Conservation (phyloP, 2,329 filamentous ascomycete genomes). For the Nothopassalora personata region DNA sequence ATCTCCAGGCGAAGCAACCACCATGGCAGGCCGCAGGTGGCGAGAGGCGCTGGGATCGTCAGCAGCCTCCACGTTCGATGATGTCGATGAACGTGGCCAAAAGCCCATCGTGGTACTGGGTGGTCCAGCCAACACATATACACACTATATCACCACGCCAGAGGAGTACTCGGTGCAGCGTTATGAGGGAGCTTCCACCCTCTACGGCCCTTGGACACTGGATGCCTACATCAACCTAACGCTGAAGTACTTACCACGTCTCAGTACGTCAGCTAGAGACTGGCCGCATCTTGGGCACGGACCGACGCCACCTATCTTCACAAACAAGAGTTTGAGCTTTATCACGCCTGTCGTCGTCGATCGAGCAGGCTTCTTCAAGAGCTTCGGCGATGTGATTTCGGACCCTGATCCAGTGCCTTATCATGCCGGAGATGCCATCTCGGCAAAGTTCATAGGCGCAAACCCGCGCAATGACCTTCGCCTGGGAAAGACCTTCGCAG, state of each 20-base stretch:
- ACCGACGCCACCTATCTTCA: slow-evolving; percentile 70
- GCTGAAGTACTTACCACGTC: slow-evolving; percentile 63
- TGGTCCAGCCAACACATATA: slow-evolving; percentile 85
- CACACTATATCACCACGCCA: slow-evolving; percentile 72
- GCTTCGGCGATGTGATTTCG: slow-evolving; percentile 63
- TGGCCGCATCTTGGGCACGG: slow-evolving; percentile 43
- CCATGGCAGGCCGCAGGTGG: slow-evolving; percentile 89
- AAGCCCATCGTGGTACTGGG: slow-evolving; percentile 75
- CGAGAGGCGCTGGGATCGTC: slow-evolving; percentile 62
- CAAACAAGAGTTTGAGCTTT: slow-evolving; percentile 68
- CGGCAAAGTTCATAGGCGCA: slow-evolving; percentile 71
- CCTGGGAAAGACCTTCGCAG: slow-evolving; percentile 70
- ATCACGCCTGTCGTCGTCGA: slow-evolving; percentile 77
- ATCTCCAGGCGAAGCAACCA: slow-evolving; percentile 80
- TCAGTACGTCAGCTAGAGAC: slow-evolving; percentile 41
- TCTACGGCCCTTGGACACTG: slow-evolving; percentile 77
- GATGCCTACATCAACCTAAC: slow-evolving; percentile 85
- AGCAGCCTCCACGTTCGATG: slow-evolving; percentile 23
- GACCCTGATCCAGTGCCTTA: slow-evolving; percentile 48
- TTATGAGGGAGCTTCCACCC: slow-evolving; percentile 90
- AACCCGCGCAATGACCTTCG: slow-evolving; percentile 86
- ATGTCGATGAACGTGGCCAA: slow-evolving; percentile 39
- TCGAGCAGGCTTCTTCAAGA: slow-evolving; percentile 56
- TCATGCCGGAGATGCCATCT: slow-evolving; percentile 55
- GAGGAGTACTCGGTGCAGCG: slow-evolving; percentile 81